Evolutionary conservation across 306 rosid genomes (phyloP).

Genomic region (Rubus idaeus): DNA sequence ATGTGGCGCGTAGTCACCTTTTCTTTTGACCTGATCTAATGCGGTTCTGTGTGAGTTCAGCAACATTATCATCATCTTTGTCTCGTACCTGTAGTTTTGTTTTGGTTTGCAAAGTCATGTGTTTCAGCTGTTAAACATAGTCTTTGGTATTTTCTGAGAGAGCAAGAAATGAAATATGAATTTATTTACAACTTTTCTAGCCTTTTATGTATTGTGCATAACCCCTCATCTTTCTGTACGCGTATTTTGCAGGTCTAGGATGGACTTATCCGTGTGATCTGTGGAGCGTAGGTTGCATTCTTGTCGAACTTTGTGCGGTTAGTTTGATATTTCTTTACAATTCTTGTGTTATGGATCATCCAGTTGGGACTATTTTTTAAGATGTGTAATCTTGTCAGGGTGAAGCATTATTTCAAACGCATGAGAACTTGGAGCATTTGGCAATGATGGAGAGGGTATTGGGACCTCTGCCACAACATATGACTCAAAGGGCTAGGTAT

Average conservation of each 20-base stretch:
- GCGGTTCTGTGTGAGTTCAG: neutral
- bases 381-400: slow-evolving; percentile 56
- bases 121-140: neutral
- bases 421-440: slow-evolving; percentile 92
- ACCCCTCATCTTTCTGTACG: neutral
- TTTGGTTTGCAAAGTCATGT: neutral
- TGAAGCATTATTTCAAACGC: slow-evolving; percentile 86
- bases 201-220: neutral
- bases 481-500: slow-evolving; percentile 62
- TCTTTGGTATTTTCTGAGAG: neutral
- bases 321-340: slow-evolving; percentile 33
- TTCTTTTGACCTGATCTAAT: neutral
- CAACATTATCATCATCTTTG: neutral
- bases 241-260: slow-evolving; percentile 69
- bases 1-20: neutral
- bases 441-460: slow-evolving; percentile 93
- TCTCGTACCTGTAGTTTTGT: neutral
- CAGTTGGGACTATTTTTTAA: slow-evolving; percentile 27
- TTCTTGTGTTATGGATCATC: slow-evolving; percentile 27
- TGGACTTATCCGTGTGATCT: slow-evolving; percentile 89
- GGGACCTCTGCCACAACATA: slow-evolving; percentile 79
- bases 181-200: neutral
- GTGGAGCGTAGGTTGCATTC: slow-evolving; percentile 95
- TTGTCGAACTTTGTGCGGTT: slow-evolving; percentile 73
- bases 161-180: neutral